phyloP scores from a whole-genome alignment of 2,329 filamentous ascomycete species.

The Fusarium succisae region DNA sequence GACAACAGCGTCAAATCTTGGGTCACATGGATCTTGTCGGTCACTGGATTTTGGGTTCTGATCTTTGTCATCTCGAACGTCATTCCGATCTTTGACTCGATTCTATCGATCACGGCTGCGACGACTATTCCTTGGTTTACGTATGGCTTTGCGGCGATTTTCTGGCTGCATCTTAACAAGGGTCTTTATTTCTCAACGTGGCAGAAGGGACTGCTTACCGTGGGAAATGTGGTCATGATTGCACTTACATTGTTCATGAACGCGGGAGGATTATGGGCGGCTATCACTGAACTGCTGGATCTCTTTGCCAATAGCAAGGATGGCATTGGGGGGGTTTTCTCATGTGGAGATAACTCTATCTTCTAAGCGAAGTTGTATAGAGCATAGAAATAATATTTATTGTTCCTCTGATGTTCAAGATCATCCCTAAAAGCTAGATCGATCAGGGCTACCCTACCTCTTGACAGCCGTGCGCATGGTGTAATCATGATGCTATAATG shows the following conservation, averaged over 20 bases:
- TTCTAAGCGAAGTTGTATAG: not conserved
- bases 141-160: constrained; percentile 36
- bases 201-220: constrained; percentile 30
- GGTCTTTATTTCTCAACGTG: constrained; percentile 24
- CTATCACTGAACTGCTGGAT: constrained; percentile 37
- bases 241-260: constrained; percentile 37
- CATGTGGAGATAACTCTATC: constrained; percentile 34
- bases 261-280: constrained; percentile 38
- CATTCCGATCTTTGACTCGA: constrained; percentile 44
- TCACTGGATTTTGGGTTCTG: constrained; percentile 38
- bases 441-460: too few relatives aligned
- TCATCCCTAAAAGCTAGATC: too few relatives aligned
- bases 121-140: constrained; percentile 43
- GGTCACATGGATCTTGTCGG: constrained; percentile 38
- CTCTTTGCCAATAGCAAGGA: constrained; percentile 20
- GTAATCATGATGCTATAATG: too few relatives aligned
- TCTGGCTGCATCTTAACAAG: constrained; percentile 41
- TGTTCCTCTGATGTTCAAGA: not conserved
- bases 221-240: constrained; percentile 35
- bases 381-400: not conserved
- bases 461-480: too few relatives aligned
- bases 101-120: constrained; percentile 40
- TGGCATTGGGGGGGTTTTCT: constrained; percentile 34
- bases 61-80: constrained; percentile 42
- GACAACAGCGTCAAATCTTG: constrained; percentile 41